Evolutionary conservation across 768 basidiomycete genomes (phyloP), one percentile per base, ranked within the genome.

Genomic region (Serendipita vermifera): DNA sequence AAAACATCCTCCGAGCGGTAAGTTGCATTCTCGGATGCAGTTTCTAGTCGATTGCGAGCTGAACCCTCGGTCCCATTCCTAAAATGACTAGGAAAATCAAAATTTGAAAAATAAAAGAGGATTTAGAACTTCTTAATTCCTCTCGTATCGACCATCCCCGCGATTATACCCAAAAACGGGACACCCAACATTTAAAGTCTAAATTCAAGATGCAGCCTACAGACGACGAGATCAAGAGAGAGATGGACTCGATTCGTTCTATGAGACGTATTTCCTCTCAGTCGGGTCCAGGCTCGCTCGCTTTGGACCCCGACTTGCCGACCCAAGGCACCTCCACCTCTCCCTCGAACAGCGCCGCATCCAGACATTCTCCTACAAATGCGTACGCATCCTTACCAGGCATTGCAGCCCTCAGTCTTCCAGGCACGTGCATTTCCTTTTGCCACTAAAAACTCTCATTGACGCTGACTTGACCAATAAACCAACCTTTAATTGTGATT

Each of bases 261-360:
- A 80, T 96, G 62, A 77, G 78, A 58, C 77, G 92, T 55, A 82
- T 90, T 62, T 96, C 91, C 2, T 78, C 83, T 0, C 76, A 79
- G 58, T 74, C 76, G 31, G 80, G 81, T 7, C 90, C 87, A 59
- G 88, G 87, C 35, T 82, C 84, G 22, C 79, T 91, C 64, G 75
- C 85, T 58, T 76, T 93, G 55, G 92, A 96, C 70, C 91, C 91
- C 62, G 92, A 96, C 78, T 79, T 94, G 46, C 92, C 92, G 38
- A 82, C 79, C 63, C 75, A 80, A 60, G 66, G 76, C 80, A 22
- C 78, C 83, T 31, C 78, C 78, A 24, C 60, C 74, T 5, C 55
- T 64, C 24, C 62, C 68, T 11, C 68, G 66, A 48, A 58, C 62
- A 3, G 61, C 55, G 51, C 32, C 32, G 33, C 33, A 55, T n/a